Percentiles rank a stretch among this genome's conserved stretches.
These are phyloP conservation scores for Monosporozyma servazzii DNA, from an alignment of 805 yeast species.

Conservation along the genomic window DNA sequence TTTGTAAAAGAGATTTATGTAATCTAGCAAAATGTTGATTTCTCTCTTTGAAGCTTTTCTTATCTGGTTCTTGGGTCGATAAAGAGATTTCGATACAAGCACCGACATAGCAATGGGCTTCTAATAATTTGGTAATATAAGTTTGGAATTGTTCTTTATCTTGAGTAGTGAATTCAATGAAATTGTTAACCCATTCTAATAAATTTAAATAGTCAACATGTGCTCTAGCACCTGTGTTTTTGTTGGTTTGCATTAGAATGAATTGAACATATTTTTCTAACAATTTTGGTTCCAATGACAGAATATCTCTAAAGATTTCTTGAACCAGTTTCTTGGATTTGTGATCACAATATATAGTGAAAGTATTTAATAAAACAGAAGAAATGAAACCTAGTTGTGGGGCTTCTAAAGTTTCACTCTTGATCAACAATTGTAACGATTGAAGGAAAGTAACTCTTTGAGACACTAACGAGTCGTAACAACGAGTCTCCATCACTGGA, in stretches of 20 bases:
- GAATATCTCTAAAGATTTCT: constrained; percentile 32
- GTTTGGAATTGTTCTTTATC: constrained; percentile 20
- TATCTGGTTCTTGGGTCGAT: constrained; percentile 19
- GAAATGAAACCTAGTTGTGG: constrained; percentile 27
- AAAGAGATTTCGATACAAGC: constrained; percentile 21
- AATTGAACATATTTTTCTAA: constrained; percentile 33
- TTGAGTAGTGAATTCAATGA: constrained; percentile 22
- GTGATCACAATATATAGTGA: constrained; percentile 41
- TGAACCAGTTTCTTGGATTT: constrained; percentile 38
- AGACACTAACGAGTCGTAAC: constrained; percentile 19
- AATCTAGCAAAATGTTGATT: constrained; percentile 35
- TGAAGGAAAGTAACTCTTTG: constrained; percentile 24
- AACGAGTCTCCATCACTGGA: constrained; percentile 12
- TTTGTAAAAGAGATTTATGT: constrained; percentile 29
- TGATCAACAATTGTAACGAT: constrained; percentile 14
- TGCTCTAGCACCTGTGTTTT: constrained; percentile 37
- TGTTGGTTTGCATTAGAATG: constrained; percentile 29
- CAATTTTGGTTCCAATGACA: constrained; percentile 28
- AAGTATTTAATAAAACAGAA: constrained; percentile 37
- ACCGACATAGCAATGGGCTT: constrained; percentile 30
- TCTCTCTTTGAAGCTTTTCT: constrained; percentile 18
- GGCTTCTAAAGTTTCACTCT: constrained; percentile 12
- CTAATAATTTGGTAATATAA: constrained; percentile 32
- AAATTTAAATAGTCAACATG: constrained; percentile 47
- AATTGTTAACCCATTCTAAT: constrained; percentile 45